A percentile compares a stretch with the other conserved stretches of the same genome.
Evolutionary conservation across 352 stramenopile genomes (phyloP).

Genomic region (Aphanomyces invadans): DNA sequence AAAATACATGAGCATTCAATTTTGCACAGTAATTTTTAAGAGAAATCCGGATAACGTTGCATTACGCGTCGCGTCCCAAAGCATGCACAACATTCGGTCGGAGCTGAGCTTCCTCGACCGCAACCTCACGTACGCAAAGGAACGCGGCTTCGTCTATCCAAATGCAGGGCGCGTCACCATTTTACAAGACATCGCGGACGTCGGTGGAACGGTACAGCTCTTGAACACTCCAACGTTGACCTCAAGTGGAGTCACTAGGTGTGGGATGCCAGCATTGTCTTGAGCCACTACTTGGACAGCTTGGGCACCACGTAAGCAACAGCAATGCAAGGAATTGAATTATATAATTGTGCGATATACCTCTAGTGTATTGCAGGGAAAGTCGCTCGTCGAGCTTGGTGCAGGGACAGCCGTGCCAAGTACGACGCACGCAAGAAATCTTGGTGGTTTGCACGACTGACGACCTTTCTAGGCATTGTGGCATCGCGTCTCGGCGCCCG

Average conservation of each 20-base stretch:
- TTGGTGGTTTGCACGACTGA: too few species aligned
- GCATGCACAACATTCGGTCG: too few species aligned
- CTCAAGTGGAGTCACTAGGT: too few species aligned
- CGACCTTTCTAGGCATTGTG: conserved; percentile 1
- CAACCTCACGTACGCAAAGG: conserved; percentile 3
- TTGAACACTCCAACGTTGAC: too few species aligned
- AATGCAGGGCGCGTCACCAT: background rate
- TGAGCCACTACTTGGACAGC: conserved; percentile 19
- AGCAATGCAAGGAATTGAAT: background rate
- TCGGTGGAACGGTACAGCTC: conserved; percentile 19
- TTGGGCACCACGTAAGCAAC: background rate
- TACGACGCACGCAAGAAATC: background rate
- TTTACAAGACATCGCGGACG: conserved; percentile 9
- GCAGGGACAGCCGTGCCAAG: conserved; percentile 5
- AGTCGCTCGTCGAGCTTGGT: conserved; percentile 9
- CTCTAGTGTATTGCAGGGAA: conserved; percentile 8
- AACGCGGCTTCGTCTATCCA: background rate
- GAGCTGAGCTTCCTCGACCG: conserved; percentile 13
- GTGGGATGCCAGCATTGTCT: conserved; percentile 18
- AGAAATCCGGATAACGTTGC: background rate
- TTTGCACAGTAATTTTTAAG: too few species aligned
- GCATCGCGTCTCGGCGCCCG: background rate
- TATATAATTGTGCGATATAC: background rate
- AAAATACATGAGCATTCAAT: too few species aligned
- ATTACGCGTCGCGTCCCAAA: too few species aligned